phyloP scores from a whole-genome alignment of 495 filamentous ascomycete genomes.

The Saxispiralis lemnorum region DNA sequence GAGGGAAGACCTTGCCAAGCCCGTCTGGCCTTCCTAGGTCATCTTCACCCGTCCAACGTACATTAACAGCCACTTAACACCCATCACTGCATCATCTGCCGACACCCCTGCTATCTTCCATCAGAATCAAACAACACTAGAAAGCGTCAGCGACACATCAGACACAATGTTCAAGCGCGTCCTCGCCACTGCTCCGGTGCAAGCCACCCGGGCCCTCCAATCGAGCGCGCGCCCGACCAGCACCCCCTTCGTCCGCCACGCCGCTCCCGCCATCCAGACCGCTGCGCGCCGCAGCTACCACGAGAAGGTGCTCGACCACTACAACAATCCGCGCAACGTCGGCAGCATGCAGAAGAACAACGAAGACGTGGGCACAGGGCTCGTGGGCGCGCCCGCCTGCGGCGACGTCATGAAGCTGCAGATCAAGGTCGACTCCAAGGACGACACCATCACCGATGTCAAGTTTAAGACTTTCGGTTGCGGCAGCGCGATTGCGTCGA shows the following conservation, averaged over 20 bases:
- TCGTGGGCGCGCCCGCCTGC: conserved; percentile 82
- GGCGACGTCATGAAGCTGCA: conserved; percentile 99
- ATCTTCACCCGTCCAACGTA: neutral
- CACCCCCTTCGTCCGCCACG: conserved; percentile 8
- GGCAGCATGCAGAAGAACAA: conserved; percentile 80
- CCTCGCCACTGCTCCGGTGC: conserved; percentile 31
- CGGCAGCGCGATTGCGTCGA: conserved; percentile 82
- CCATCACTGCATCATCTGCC: neutral
- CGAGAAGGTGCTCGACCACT: conserved; percentile 81
- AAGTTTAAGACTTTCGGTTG: conserved; percentile 99
- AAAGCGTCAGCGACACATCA: neutral
- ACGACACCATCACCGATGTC: conserved; percentile 80
- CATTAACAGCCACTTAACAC: neutral
- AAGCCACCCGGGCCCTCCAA: conserved; percentile 29
- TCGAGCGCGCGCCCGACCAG: conserved; percentile 27
- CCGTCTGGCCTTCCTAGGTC: too few species aligned
- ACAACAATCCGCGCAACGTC: conserved; percentile 82
- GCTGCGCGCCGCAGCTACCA: conserved; percentile 32
- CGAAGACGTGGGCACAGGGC: conserved; percentile 79
- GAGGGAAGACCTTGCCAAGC: too few species aligned
- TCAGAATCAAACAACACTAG: neutral
- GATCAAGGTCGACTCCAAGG: conserved; percentile 83
- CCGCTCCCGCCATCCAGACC: conserved; percentile 24
- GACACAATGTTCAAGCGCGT: conserved; percentile 37
- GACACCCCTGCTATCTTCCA: neutral